Evolutionary conservation across 106 monocot genomes (phyloP).

Genomic region (Dactylorhiza incarnata): DNA sequence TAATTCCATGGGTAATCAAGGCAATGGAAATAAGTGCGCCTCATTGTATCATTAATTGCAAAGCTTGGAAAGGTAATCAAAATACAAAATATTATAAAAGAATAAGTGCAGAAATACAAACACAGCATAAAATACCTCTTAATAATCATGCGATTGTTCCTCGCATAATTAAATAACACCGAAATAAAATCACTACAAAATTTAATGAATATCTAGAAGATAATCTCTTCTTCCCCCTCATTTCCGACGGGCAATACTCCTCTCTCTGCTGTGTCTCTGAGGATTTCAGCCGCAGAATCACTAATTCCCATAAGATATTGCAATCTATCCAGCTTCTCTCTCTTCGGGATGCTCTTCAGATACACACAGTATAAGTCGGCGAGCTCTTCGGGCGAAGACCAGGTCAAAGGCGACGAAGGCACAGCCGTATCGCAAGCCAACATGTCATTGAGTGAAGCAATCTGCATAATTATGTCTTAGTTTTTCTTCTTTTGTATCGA

Average conservation of each 20-base stretch:
- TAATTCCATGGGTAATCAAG: no score
- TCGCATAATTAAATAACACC: conserved; percentile 12
- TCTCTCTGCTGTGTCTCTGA: conserved; percentile 62
- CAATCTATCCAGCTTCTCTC: conserved; percentile 67
- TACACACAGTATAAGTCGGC: conserved; percentile 70
- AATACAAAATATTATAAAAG: background rate
- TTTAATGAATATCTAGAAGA: conserved; percentile 33
- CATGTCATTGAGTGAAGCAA: conserved; percentile 70
- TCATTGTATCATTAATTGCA: background rate
- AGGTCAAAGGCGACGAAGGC: conserved; percentile 58
- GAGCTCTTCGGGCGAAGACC: conserved; percentile 73
- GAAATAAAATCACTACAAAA: conserved; percentile 14
- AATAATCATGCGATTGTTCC: background rate
- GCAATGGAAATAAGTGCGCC: background rate
- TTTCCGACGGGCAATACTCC: conserved; percentile 41
- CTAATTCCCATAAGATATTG: conserved; percentile 75
- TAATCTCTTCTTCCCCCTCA: conserved; percentile 86
- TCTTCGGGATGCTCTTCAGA: conserved; percentile 75
- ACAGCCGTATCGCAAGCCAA: conserved; percentile 73
- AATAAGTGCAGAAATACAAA: background rate
- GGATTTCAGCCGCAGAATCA: conserved; percentile 46
- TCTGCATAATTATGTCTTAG: conserved; percentile 22
- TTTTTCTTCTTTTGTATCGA: background rate
- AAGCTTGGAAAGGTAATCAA: background rate
- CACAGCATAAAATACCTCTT: background rate